These are phyloP conservation scores for Cyathus striatus DNA, from an alignment of 768 basidiomycete genomes.

Conservation along the genomic window DNA sequence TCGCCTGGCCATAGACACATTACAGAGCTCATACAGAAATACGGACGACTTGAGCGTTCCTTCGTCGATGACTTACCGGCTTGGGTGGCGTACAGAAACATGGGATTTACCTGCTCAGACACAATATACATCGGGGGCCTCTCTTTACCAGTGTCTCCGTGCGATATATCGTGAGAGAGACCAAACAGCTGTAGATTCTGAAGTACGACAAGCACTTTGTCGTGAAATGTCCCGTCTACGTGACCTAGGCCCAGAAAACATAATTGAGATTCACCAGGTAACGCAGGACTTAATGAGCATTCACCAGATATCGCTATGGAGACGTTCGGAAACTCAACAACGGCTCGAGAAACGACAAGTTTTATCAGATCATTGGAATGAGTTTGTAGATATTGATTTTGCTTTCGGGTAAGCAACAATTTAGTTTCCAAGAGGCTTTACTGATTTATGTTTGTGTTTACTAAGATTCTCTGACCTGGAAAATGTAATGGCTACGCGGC, in stretches of 20 bases:
- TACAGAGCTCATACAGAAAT: conserved; percentile 36
- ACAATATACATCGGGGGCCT: conserved; percentile 41
- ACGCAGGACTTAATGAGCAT: conserved; percentile 77
- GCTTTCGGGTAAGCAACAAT: conserved; percentile 65
- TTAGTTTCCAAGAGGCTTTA: neutral
- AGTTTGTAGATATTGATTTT: conserved; percentile 41
- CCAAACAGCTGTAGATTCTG: conserved; percentile 34
- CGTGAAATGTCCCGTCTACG: conserved; percentile 64
- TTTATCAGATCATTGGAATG: conserved; percentile 28
- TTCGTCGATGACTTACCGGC: conserved; percentile 59
- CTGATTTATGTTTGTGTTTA: neutral
- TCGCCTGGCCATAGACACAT: conserved; percentile 70
- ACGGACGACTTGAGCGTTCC: conserved; percentile 21
- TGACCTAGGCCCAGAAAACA: conserved; percentile 69
- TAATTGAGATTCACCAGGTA: conserved; percentile 68
- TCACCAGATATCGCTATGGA: conserved; percentile 70
- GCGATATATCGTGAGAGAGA: conserved; percentile 81
- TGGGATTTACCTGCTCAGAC: conserved; percentile 86
- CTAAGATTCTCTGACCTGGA: conserved; percentile 75
- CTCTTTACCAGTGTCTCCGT: conserved; percentile 76
- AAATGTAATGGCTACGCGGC: conserved; percentile 72
- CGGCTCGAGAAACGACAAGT: conserved; percentile 25
- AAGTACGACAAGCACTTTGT: conserved; percentile 45
- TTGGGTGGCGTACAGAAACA: conserved; percentile 92
- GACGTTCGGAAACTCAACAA: conserved; percentile 25